Conservation (phyloP, 2,329 filamentous ascomycete genomes). For the Cercospora sp. region DNA sequence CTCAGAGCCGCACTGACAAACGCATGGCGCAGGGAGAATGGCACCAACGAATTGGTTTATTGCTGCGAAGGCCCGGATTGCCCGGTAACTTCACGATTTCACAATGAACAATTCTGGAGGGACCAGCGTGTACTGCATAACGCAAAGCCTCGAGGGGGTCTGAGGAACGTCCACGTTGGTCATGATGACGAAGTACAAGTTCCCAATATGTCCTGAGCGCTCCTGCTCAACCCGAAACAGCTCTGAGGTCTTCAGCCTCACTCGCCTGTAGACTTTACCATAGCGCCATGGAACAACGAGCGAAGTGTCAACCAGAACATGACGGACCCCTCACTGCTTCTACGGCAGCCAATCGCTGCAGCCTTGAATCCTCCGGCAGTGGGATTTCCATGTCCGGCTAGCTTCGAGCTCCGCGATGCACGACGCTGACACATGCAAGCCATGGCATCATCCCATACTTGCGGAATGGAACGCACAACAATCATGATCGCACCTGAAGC, state of each 20-base stretch:
- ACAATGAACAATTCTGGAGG: not conserved
- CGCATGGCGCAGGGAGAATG: not conserved
- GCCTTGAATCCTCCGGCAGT: constrained; percentile 5
- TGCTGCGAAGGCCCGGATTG: not conserved
- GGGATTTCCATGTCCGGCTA: constrained; percentile 5
- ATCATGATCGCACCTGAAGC: not conserved
- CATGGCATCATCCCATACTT: not conserved
- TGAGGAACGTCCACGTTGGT: not conserved
- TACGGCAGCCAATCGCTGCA: not conserved
- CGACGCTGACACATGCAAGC: not conserved
- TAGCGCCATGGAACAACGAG: constrained; percentile 8
- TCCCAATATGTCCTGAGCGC: not conserved
- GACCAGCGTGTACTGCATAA: not conserved
- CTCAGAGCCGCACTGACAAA: not conserved
- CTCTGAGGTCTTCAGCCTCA: not conserved
- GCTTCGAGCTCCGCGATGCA: not conserved
- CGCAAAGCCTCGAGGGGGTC: not conserved
- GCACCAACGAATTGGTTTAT: not conserved
- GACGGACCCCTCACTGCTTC: constrained; percentile 5
- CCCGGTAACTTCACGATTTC: not conserved
- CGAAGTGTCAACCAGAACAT: constrained; percentile 10
- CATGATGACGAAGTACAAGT: constrained; percentile 1
- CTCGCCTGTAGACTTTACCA: constrained; percentile 9
- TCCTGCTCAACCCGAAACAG: not conserved
- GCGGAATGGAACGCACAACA: not conserved